phyloP scores from a whole-genome alignment of 495 filamentous ascomycete species.

The Tirmania nivea region DNA sequence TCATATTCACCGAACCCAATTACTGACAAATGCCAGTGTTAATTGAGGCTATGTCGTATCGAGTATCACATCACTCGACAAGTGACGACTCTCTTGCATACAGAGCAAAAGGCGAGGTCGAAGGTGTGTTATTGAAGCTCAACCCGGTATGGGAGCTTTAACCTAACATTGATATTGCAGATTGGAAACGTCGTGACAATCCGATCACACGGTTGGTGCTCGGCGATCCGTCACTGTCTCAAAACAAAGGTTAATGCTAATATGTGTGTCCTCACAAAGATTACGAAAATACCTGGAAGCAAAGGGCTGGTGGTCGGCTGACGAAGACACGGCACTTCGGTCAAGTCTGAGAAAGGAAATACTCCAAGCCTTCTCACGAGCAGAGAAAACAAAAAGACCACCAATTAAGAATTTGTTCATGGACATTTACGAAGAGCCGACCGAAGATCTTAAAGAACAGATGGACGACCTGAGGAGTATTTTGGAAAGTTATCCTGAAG shows the following conservation, averaged over 20 bases:
- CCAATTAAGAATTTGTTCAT: conserved; percentile 55
- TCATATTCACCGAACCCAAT: too few relatives aligned
- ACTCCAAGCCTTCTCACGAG: conserved; percentile 62
- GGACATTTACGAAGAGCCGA: conserved; percentile 73
- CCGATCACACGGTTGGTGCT: conserved; percentile 45
- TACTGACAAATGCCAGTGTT: conserved; percentile 27
- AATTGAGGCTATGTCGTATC: conserved; percentile 94
- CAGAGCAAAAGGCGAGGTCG: conserved; percentile 78
- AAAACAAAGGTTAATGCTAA: too few relatives aligned
- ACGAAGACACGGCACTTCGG: conserved; percentile 61
- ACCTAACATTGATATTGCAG: conserved; percentile 14
- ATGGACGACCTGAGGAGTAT: conserved; percentile 55
- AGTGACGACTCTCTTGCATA: conserved; percentile 97
- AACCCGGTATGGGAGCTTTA: background rate
- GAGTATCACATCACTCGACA: conserved; percentile 90
- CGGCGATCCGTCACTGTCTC: too few relatives aligned
- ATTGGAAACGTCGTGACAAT: conserved; percentile 93
- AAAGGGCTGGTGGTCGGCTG: conserved; percentile 15
- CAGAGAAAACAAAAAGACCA: conserved; percentile 79
- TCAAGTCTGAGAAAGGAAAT: conserved; percentile 52
- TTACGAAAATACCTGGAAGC: conserved; percentile 65
- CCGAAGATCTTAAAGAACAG: conserved; percentile 59
- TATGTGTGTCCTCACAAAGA: too few relatives aligned
- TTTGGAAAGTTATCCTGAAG: conserved; percentile 68
- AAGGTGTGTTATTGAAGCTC: conserved; percentile 21